Evolutionary conservation across 257 asterid species (phyloP).

Genomic region (Leptodermis oblonga): DNA sequence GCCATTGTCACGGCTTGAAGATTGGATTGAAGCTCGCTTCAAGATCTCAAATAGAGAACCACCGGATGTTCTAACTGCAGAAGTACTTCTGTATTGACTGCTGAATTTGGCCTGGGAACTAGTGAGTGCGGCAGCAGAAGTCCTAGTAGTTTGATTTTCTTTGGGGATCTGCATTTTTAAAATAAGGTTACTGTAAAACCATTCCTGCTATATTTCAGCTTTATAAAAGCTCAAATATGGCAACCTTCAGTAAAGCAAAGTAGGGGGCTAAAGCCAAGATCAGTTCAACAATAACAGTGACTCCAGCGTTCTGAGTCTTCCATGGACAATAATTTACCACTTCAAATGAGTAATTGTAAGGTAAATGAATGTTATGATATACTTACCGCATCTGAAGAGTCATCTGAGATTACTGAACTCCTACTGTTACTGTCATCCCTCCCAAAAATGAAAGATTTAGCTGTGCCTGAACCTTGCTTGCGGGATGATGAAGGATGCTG

Average conservation of each 20-base stretch:
- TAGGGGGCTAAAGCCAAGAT: neutral
- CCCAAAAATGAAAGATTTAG: constrained; percentile 80
- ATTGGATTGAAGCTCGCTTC: constrained; percentile 47
- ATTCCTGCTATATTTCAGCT: neutral
- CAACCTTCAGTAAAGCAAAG: neutral
- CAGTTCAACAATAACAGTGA: neutral
- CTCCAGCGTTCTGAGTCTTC: neutral
- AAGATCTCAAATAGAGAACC: constrained; percentile 61
- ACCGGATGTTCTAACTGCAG: constrained; percentile 11
- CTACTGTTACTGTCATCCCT: constrained; percentile 88
- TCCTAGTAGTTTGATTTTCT: constrained; percentile 22
- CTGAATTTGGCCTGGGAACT: constrained; percentile 26
- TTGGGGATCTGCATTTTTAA: constrained; percentile 20
- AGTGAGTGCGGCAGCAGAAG: constrained; percentile 15
- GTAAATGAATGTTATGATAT: constrained; percentile 1
- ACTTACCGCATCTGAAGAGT: constrained; percentile 60
- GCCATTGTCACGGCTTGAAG: constrained; percentile 31
- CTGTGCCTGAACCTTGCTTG: constrained; percentile 58
- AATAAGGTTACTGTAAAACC: neutral
- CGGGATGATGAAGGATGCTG: constrained; percentile 51
- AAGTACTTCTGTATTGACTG: constrained; percentile 19
- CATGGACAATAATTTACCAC: neutral
- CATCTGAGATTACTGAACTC: constrained; percentile 66
- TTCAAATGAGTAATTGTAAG: neutral
- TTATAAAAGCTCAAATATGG: neutral